Evolutionary conservation across 257 asterid genomes (phyloP).

Genomic region (Gynochthodes officinalis): DNA sequence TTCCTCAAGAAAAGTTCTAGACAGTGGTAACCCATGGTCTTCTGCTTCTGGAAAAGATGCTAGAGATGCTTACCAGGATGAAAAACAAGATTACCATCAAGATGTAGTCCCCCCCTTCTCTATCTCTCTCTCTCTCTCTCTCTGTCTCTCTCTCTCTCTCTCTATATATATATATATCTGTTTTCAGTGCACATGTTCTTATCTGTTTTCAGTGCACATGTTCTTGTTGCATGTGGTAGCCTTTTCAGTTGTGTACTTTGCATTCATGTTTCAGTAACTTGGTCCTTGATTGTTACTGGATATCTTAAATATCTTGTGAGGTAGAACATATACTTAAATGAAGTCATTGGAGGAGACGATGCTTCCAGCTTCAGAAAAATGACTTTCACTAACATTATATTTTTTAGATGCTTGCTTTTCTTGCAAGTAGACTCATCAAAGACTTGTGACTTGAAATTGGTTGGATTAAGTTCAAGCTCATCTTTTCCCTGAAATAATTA

Average conservation of each 20-base stretch:
- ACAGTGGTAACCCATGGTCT: slow-evolving; percentile 51
- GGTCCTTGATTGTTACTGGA: not conserved
- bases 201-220: too few relatives aligned
- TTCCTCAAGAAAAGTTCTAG: slow-evolving; percentile 48
- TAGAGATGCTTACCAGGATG: slow-evolving; percentile 29
- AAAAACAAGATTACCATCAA: slow-evolving; percentile 42
- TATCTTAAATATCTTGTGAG: not conserved
- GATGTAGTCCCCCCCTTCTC: slow-evolving; percentile 47
- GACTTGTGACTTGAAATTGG: not conserved
- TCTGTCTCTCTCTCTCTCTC: slow-evolving; percentile 13
- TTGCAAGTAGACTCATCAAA: not conserved
- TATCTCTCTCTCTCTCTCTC: slow-evolving; percentile 27
- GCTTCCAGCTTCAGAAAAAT: not conserved
- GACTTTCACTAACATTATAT: not conserved
- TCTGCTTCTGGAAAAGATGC: slow-evolving; percentile 74
- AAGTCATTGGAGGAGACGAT: not conserved
- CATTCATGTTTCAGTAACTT: not conserved
- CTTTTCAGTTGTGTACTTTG: slow-evolving; percentile 1
- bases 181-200: too few relatives aligned
- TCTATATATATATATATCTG: too few relatives aligned
- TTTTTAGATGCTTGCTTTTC: not conserved
- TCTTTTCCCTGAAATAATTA: not conserved
- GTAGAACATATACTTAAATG: not conserved
- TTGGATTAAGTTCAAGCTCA: not conserved
- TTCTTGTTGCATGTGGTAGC: too few relatives aligned